Conservation (phyloP, 2,329 filamentous ascomycete species). For the Fusarium proliferatum region DNA sequence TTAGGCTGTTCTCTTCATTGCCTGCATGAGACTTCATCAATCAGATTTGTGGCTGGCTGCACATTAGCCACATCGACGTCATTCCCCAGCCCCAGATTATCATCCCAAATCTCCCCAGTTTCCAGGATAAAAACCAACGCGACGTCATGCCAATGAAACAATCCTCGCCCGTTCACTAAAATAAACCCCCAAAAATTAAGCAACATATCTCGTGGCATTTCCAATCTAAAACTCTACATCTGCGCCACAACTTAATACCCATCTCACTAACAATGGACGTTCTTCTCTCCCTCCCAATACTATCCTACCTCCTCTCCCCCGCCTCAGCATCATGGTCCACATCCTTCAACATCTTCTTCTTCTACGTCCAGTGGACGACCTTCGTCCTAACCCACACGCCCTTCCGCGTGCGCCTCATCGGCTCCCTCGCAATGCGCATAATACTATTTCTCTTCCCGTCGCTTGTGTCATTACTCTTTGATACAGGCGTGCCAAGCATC, state of each 20-base stretch:
- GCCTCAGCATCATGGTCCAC: constrained; percentile 77
- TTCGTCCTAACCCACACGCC: constrained; percentile 82
- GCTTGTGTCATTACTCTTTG: constrained; percentile 77
- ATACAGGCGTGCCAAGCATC: constrained; percentile 75
- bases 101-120: background rate
- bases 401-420: constrained; percentile 79
- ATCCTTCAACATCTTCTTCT: constrained; percentile 86
- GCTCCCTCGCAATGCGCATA: constrained; percentile 73
- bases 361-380: constrained; percentile 90
- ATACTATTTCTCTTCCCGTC: constrained; percentile 81
- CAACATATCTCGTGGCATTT: background rate
- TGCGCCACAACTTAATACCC: constrained; percentile 8
- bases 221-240: background rate
- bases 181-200: background rate
- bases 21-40: background rate
- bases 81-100: constrained; percentile 1
- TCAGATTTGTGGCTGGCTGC: constrained; percentile 20
- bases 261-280: constrained; percentile 64
- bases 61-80: constrained; percentile 34
- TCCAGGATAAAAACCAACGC: constrained; percentile 13
- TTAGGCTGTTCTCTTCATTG: background rate
- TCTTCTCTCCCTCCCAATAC: constrained; percentile 76
- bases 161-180: background rate
- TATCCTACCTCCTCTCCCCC: constrained; percentile 74
- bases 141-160: constrained; percentile 30